Evolutionary conservation across 441 rosid genomes (phyloP).

Genomic region (Mallotus japonicus): DNA sequence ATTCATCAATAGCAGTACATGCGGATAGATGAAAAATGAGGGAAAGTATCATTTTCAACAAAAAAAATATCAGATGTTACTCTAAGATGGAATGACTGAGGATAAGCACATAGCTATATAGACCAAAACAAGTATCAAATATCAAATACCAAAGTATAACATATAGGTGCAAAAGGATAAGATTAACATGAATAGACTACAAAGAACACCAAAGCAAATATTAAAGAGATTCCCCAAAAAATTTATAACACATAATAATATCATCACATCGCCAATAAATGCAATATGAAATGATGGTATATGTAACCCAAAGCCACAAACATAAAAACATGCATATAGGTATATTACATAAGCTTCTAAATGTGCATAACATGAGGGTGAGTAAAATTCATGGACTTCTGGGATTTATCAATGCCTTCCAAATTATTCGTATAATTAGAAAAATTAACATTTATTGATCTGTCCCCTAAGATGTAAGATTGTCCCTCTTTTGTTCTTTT

Average conservation of each 20-base stretch:
- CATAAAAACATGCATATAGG: neutral
- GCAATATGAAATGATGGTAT: neutral
- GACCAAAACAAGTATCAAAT: no score
- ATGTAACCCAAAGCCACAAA: neutral
- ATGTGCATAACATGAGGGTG: neutral
- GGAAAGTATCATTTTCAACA: neutral
- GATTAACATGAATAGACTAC: neutral
- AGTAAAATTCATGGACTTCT: neutral
- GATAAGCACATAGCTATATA: no score
- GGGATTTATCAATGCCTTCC: neutral
- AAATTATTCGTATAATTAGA: conserved; percentile 3
- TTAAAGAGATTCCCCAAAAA: neutral
- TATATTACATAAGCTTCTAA: neutral
- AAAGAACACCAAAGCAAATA: neutral
- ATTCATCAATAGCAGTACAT: conserved; percentile 4
- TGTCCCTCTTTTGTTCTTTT: neutral
- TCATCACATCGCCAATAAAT: neutral
- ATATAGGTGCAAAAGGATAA: neutral
- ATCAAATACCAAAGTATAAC: no score
- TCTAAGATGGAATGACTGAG: no score
- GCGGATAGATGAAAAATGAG: neutral
- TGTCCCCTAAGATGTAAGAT: conserved; percentile 8
- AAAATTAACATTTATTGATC: neutral
- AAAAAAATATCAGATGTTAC: neutral
- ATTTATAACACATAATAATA: neutral